Evolutionary conservation across 176 grass and related monocot species (phyloP).

Genomic region (Musa itinerans): DNA sequence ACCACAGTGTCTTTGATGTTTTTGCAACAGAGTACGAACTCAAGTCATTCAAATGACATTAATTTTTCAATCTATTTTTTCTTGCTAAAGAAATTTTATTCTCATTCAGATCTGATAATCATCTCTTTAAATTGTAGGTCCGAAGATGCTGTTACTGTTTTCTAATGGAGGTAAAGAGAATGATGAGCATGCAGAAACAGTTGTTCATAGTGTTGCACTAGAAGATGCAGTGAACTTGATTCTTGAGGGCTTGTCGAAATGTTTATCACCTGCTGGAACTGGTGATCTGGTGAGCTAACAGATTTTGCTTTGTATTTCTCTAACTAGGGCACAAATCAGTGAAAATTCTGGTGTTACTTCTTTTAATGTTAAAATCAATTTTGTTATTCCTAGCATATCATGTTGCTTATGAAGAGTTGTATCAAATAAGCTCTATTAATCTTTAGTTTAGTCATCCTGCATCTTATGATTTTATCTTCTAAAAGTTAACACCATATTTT

Average conservation of each 20-base stretch:
- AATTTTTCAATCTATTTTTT: background rate
- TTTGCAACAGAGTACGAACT: too few species aligned
- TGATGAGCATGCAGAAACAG: slow-evolving; percentile 27
- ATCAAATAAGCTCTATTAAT: background rate
- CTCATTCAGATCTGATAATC: background rate
- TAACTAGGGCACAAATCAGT: background rate
- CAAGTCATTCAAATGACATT: too few species aligned
- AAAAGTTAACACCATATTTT: background rate
- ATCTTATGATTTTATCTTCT: background rate
- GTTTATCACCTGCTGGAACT: slow-evolving; percentile 37
- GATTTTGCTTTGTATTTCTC: background rate
- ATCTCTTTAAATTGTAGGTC: slow-evolving; percentile 38
- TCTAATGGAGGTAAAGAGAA: slow-evolving; percentile 46
- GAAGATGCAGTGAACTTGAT: slow-evolving; percentile 42
- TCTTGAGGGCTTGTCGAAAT: slow-evolving; percentile 62
- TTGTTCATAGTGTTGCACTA: slow-evolving; percentile 32
- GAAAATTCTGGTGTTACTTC: background rate
- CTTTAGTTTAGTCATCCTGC: background rate
- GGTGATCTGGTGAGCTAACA: slow-evolving; percentile 47
- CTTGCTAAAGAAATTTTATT: slow-evolving; percentile 16
- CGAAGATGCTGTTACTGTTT: slow-evolving; percentile 44
- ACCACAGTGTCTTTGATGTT: too few species aligned
- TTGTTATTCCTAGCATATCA: background rate
- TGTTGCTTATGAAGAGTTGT: background rate
- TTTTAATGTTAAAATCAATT: too few species aligned